Percentiles rank a stretch among this genome's conserved stretches.
Conservation (phyloP, 164 flowering plant species). For the Litsea cubeba region DNA sequence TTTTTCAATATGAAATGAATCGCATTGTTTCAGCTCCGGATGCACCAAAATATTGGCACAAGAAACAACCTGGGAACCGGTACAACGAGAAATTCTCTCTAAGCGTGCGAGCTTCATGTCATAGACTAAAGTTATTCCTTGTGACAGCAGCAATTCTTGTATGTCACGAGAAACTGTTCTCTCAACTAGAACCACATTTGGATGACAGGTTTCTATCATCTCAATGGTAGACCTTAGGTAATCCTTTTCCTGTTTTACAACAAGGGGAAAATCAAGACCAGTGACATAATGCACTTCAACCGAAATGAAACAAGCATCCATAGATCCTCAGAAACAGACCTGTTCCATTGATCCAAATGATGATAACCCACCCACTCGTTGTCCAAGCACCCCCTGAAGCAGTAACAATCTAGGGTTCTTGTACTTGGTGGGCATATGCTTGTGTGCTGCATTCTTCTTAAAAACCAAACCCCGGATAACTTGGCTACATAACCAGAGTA, state of each 20-base stretch:
- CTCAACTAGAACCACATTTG: constrained; percentile 89
- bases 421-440: constrained; percentile 75
- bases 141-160: constrained; percentile 65
- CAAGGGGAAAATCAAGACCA: constrained; percentile 16
- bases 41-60: constrained; percentile 39
- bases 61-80: constrained; percentile 70
- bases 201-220: constrained; percentile 60
- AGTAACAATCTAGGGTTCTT: constrained; percentile 70
- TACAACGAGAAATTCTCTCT: constrained; percentile 78
- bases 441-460: constrained; percentile 91
- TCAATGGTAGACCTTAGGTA: constrained; percentile 46
- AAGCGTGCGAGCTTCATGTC: constrained; percentile 97
- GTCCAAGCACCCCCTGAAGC: constrained; percentile 69
- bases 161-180: constrained; percentile 79
- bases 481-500: constrained; percentile 49
- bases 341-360: constrained; percentile 74
- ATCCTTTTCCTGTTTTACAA: constrained; percentile 46
- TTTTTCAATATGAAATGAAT: constrained; percentile 65
- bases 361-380: constrained; percentile 56
- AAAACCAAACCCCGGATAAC: constrained; percentile 83
- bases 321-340: constrained; percentile 30
- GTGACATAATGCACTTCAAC: background rate
- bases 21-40: constrained; percentile 72
- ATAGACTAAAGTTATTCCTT: constrained; percentile 77
- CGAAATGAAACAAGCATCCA: background rate